Percentiles rank a stretch among this genome's conserved stretches.
phyloP scores from a whole-genome alignment of 805 yeast genomes.

The Scheffersomyces lignosus region DNA sequence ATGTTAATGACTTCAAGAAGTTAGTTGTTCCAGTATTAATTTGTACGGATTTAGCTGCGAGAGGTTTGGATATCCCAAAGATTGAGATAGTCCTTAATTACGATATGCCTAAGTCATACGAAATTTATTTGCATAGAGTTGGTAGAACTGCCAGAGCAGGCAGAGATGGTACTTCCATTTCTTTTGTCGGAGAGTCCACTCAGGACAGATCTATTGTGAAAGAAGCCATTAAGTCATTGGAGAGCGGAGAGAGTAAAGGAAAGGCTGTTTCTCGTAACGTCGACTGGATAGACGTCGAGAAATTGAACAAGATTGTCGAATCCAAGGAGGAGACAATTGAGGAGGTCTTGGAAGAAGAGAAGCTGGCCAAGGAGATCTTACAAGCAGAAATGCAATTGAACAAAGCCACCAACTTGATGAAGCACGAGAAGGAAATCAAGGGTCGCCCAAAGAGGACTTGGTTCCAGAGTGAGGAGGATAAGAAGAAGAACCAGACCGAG shows the following conservation, averaged over 20 bases:
- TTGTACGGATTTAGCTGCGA: constrained; percentile 97
- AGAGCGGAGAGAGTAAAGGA: constrained; percentile 29
- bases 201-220: constrained; percentile 89
- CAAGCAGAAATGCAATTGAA: constrained; percentile 88
- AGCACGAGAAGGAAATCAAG: constrained; percentile 77
- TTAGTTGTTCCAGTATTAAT: constrained; percentile 82
- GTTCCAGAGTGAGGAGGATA: constrained; percentile 72
- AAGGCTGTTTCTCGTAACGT: constrained; percentile 86
- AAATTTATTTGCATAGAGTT: constrained; percentile 92
- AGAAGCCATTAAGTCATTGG: constrained; percentile 73
- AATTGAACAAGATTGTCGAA: constrained; percentile 59
- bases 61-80: constrained; percentile 99
- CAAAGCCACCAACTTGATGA: constrained; percentile 82
- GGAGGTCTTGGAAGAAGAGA: constrained; percentile 85
- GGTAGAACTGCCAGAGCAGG: constrained; percentile 99
- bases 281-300: constrained; percentile 85
- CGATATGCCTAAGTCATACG: constrained; percentile 94
- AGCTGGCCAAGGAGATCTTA: constrained; percentile 79
- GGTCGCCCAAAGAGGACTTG: constrained; percentile 95
- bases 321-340: constrained; percentile 59
- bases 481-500: constrained; percentile 41
- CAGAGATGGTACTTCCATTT: constrained; percentile 87
- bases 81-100: constrained; percentile 92
- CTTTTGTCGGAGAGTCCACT: constrained; percentile 91
- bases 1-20: constrained; percentile 79